These are phyloP conservation scores for Fusarium pseudograminearum DNA, from an alignment of 2,329 filamentous ascomycete species.

Conservation along the genomic window DNA sequence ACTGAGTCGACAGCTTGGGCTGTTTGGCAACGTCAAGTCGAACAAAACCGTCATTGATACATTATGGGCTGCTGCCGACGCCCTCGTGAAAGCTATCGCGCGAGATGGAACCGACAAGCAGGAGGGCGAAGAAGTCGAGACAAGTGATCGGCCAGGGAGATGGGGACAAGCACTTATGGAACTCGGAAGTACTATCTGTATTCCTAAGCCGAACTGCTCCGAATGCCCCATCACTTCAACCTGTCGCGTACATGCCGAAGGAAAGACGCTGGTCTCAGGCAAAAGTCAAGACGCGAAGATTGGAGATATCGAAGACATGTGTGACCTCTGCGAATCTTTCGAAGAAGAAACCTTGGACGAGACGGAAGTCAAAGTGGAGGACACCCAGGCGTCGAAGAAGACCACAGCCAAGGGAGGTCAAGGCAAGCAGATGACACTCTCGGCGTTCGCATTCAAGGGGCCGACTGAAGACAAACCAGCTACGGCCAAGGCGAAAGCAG, in stretches of 20 bases:
- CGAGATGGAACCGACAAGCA: constrained; percentile 49
- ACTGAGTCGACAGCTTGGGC: constrained; percentile 69
- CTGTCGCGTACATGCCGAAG: constrained; percentile 65
- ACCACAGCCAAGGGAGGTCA: constrained; percentile 14
- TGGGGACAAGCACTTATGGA: constrained; percentile 77
- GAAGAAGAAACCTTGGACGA: constrained; percentile 52
- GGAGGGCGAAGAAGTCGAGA: constrained; percentile 43
- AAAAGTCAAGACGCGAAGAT: constrained; percentile 31
- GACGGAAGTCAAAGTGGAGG: constrained; percentile 7
- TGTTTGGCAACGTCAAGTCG: constrained; percentile 68
- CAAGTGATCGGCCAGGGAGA: constrained; percentile 65
- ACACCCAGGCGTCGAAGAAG: constrained; percentile 30
- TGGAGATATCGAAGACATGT: constrained; percentile 64
- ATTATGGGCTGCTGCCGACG: constrained; percentile 69
- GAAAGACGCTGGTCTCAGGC: constrained; percentile 49
- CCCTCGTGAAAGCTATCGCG: constrained; percentile 65
- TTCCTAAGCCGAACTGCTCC: constrained; percentile 68
- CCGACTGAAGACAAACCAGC: constrained; percentile 21
- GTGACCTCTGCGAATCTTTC: constrained; percentile 61
- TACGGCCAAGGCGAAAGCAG: constrained; percentile 20
- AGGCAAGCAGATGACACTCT: constrained; percentile 48
- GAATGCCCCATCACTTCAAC: constrained; percentile 63
- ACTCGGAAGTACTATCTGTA: constrained; percentile 71
- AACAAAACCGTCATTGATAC: constrained; percentile 65
- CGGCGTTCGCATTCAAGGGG: constrained; percentile 53